phyloP scores from a whole-genome alignment of 108 stramenopile species.

The Conticribra guillardii region DNA sequence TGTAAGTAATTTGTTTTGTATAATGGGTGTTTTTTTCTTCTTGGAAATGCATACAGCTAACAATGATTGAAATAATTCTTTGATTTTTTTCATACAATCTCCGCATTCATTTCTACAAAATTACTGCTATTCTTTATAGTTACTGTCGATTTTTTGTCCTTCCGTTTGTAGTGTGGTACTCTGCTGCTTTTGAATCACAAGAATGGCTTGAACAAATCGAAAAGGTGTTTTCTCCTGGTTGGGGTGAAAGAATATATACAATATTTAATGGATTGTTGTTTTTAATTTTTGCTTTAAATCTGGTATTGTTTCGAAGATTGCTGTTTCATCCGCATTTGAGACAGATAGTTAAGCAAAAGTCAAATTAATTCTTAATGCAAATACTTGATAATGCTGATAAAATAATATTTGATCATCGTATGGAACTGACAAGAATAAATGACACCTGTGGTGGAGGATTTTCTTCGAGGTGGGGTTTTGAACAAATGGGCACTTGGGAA shows the following conservation, averaged over 20 bases:
- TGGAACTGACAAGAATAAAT: too few relatives aligned
- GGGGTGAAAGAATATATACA: constrained; percentile 45
- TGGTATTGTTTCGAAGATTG: constrained; percentile 62
- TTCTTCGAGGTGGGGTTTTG: too few relatives aligned
- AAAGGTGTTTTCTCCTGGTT: constrained; percentile 68
- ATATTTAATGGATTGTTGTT: constrained; percentile 60
- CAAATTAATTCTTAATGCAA: background rate
- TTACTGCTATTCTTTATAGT: constrained; percentile 6
- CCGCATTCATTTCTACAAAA: too few relatives aligned
- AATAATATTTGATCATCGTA: too few relatives aligned
- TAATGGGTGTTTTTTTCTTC: background rate
- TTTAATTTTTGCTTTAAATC: constrained; percentile 60
- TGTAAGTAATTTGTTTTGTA: constrained; percentile 25
- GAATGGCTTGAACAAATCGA: constrained; percentile 85
- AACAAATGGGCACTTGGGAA: too few relatives aligned
- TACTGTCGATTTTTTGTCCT: constrained; percentile 76
- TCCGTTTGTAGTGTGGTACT: constrained; percentile 74
- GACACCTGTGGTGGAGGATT: too few relatives aligned
- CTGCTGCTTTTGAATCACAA: constrained; percentile 68
- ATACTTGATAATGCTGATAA: too few relatives aligned
- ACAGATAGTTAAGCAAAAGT: constrained; percentile 21
- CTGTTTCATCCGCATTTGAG: constrained; percentile 65
- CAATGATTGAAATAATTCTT: too few relatives aligned
- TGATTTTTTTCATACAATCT: background rate
- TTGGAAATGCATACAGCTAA: too few relatives aligned